phyloP scores from a whole-genome alignment of 2,329 filamentous ascomycete genomes.

The Colletotrichum falcatum region DNA sequence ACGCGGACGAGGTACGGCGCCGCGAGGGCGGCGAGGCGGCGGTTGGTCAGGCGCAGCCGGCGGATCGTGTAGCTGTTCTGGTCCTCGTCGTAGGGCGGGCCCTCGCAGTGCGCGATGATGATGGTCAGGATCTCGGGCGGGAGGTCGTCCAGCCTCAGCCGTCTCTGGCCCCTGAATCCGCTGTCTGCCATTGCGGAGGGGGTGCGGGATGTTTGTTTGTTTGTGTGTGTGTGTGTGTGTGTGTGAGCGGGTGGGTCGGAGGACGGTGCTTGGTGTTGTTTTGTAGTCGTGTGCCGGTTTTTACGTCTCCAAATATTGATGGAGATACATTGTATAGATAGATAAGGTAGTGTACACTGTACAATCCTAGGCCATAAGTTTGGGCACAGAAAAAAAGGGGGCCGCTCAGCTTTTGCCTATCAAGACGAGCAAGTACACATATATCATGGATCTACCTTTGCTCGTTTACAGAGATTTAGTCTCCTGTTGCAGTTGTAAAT shows the following conservation, averaged over 20 bases:
- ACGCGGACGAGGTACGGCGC: conserved; percentile 1
- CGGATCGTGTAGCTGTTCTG: background rate
- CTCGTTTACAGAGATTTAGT: no score
- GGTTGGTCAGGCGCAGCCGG: background rate
- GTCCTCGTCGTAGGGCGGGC: background rate
- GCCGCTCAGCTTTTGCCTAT: no score
- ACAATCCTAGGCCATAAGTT: no score
- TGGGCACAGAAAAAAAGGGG: no score
- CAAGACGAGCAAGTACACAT: no score
- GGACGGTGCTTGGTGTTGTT: background rate
- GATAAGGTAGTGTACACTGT: no score
- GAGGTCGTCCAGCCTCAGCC: background rate
- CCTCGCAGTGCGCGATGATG: background rate
- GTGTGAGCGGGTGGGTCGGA: accelerated
- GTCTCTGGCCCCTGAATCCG: background rate
- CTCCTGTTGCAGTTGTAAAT: no score
- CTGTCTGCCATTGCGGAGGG: background rate
- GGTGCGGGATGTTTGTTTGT: no score
- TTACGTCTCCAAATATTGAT: no score
- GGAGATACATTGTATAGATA: no score
- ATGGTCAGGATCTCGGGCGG: background rate
- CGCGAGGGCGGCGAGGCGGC: background rate
- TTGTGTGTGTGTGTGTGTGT: background rate
- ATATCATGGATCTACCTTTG: no score
- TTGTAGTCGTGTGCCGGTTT: background rate